These are phyloP conservation scores for Copromyces sp. DNA, from an alignment of 495 filamentous ascomycete genomes.

Conservation along the genomic window DNA sequence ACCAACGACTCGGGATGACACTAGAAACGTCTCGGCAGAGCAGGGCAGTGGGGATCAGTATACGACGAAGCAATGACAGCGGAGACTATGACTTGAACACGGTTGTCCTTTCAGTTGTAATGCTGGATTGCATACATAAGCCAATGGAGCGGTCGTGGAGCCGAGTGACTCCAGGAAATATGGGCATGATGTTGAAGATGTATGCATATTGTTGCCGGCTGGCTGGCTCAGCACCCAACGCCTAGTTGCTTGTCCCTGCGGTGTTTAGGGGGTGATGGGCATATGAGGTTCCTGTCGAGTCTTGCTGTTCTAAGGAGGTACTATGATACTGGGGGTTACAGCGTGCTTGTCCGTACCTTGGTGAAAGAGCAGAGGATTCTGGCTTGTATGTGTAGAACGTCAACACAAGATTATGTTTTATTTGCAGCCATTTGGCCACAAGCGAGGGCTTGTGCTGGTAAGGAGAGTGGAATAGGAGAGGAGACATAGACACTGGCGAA, in stretches of 20 bases:
- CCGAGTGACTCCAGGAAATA: background rate
- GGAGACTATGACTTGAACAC: background rate
- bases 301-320: background rate
- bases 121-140: background rate
- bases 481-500: background rate
- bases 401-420: background rate
- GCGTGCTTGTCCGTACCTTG: background rate
- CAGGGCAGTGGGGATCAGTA: background rate
- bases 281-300: background rate
- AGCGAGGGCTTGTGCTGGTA: background rate
- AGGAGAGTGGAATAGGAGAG: background rate
- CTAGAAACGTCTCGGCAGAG: background rate
- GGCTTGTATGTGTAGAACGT: background rate
- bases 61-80: background rate
- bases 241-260: background rate
- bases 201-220: background rate
- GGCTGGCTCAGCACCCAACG: background rate
- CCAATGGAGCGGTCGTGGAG: background rate
- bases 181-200: background rate
- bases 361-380: background rate
- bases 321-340: background rate
- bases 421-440: background rate
- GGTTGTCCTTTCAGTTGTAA: background rate
- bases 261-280: background rate
- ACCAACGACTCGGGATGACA: background rate